Base-by-base conservation (phyloP, 441 rosid species). In the Lepidium campestre region DNA sequence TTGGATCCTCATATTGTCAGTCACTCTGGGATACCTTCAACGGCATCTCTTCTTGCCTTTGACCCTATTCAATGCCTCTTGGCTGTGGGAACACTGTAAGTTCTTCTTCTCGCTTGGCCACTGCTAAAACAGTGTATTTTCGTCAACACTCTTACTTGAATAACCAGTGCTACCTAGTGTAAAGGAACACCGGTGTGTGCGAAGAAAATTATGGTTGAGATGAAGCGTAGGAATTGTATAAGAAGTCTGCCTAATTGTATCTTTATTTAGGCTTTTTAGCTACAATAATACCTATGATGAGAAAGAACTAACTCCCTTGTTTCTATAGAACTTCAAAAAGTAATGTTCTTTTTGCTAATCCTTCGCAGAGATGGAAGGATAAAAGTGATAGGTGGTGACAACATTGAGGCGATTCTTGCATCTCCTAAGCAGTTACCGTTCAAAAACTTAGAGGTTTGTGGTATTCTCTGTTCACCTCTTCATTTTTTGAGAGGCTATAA, bases 21-120 rank as follows among this genome's bases (percentile, higher is more conserved):
- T 70, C 93, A 87, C 68, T 81, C 75, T 76, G 90, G 90, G 44
- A 77, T 87, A 44, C 93, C 93, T n/a, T 75, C 78, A 2, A 78
- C 93, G 10, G 83, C 89, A 8, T 85, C 90, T 12, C 69, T 87
- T 67, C 78, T 87, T 45, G 85, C 90, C 47, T 76, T 82, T 47
- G 93, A 87, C 62, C 82, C 82, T 40, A 64, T 82, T 61, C 93
- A 87, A 54, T 62, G 81, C 57, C 85, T 87, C 32, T 59, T 87
- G 71, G 93, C 90, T 57, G 69, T 87, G 31, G 93, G 87, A 75
- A 83, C 93, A 36, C 65, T 75, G 93, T 87, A 77, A 79, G 89
- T 82, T 62, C 10, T 59, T 60, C 50, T 9, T 65, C 2, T 53
- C 32, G 0, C 63, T 25, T 70, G 46, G 10, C 37, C 36, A 35